Evolutionary conservation across 2,329 filamentous ascomycete genomes (phyloP), one percentile per base, ranked within the genome.

Genomic region (Trichoderma asperellum): DNA sequence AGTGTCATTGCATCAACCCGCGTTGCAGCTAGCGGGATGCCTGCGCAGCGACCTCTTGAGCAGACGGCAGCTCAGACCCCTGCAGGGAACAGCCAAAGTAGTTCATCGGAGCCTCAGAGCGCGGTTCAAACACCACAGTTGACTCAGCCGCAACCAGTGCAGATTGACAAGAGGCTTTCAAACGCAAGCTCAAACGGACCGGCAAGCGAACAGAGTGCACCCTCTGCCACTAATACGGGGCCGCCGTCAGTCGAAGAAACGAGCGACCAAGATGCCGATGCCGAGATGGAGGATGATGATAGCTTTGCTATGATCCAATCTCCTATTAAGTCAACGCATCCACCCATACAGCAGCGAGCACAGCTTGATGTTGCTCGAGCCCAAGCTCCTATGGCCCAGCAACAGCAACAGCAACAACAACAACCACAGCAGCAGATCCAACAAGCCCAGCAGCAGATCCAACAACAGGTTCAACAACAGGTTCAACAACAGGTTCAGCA

Each of bases 231-330:
- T 10, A 79, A 79, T 11, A 79, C 79, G 6, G 77, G 77, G 4
- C 79, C 81, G 8, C 78, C 78, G 11, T 83, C 79, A 6, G 77
- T 82, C 12, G 83, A 84, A 27, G 83, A 84, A n/a, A 83, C 80
- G 40, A 86, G 83, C 52, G 81, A 82, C 57, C 79, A 80, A 65
- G 81, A 82, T 72, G 81, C 78, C 5, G 81, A 82, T 67, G 80
- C 80, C 10, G 83, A 85, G 68, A 89, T 89, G 87, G 87, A 89
- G 57, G 87, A 88, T 47, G 86, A 86, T 63, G 86, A 87, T 57
- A 83, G 81, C 65, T 87, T 86, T 70, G 81, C 84, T 8, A 84
- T 87, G 75, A 81, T 79, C 62, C 63, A 67, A 3, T 81, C 81
- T 32, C 76, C 80, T 4, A 73, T 78, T 7, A 82, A 83, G 69